These are phyloP conservation scores for Tubosaeta sp. DNA, from an alignment of 768 basidiomycete genomes.

Conservation along the genomic window DNA sequence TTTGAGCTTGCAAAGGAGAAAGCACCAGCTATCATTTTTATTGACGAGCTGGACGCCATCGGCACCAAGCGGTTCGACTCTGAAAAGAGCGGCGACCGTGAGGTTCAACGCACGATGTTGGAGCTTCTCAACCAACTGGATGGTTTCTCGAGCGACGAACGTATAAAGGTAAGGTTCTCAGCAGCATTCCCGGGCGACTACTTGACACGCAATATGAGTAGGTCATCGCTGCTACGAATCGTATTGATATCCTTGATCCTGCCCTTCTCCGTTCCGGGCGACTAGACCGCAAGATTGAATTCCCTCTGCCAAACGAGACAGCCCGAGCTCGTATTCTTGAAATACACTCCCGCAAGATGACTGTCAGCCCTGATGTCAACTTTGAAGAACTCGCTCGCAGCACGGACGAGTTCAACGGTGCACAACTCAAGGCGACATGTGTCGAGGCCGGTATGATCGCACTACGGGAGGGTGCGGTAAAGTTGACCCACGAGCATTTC, in stretches of 20 bases:
- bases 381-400: conserved; percentile 95
- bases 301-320: conserved; percentile 92
- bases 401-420: conserved; percentile 98
- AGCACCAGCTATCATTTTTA: conserved; percentile 98
- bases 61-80: conserved; percentile 98
- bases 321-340: conserved; percentile 95
- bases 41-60: conserved; percentile 98
- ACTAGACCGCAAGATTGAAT: conserved; percentile 97
- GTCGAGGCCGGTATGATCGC: conserved; percentile 99
- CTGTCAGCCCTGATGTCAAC: conserved; percentile 82
- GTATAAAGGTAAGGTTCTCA: conserved; percentile 74
- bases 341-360: conserved; percentile 97
- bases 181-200: neutral
- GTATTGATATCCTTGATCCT: conserved; percentile 97
- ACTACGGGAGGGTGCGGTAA: conserved; percentile 84
- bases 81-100: conserved; percentile 97
- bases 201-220: conserved; percentile 28
- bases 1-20: conserved; percentile 99
- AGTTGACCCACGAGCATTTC: conserved; percentile 93
- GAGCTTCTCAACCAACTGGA: conserved; percentile 97
- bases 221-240: conserved; percentile 98
- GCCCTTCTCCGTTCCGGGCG: conserved; percentile 97
- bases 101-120: conserved; percentile 99
- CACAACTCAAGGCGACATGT: conserved; percentile 94
- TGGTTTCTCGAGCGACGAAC: conserved; percentile 93